phyloP scores from a whole-genome alignment of 805 yeast genomes.

The Pichia californica region DNA sequence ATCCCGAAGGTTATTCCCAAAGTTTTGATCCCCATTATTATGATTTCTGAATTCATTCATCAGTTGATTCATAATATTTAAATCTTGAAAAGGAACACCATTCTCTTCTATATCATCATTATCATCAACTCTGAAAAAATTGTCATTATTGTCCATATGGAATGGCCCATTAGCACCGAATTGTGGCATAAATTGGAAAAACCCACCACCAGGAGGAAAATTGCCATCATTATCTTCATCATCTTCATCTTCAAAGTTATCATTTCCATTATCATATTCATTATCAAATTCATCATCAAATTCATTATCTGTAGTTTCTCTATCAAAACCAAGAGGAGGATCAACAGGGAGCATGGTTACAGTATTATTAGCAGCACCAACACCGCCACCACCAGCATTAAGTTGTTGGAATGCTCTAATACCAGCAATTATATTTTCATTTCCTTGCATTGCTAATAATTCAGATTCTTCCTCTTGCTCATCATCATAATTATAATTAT shows the following conservation, averaged over 20 bases:
- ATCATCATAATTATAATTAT: conserved; percentile 8
- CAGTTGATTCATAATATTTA: too few species aligned
- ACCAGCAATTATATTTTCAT: neutral
- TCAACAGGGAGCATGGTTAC: too few species aligned
- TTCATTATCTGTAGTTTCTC: neutral
- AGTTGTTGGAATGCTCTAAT: neutral
- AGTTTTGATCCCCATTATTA: neutral
- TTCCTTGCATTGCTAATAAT: too few species aligned
- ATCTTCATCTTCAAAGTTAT: neutral
- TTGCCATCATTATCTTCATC: neutral
- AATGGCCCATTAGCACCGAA: too few species aligned
- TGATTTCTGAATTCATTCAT: neutral
- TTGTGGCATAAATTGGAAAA: too few species aligned
- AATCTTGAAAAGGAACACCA: too few species aligned
- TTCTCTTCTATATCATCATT: neutral
- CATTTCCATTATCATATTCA: neutral
- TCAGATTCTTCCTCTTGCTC: conserved; percentile 8
- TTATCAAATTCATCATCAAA: conserved; percentile 4
- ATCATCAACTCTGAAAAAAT: too few species aligned
- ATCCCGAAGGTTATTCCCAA: neutral
- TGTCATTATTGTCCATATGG: neutral
- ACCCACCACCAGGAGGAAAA: neutral
- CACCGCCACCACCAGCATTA: too few species aligned
- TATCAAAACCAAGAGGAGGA: neutral
- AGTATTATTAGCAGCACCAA: too few species aligned